Conservation (phyloP, 257 asterid species). For the Forsythia suspensa region DNA sequence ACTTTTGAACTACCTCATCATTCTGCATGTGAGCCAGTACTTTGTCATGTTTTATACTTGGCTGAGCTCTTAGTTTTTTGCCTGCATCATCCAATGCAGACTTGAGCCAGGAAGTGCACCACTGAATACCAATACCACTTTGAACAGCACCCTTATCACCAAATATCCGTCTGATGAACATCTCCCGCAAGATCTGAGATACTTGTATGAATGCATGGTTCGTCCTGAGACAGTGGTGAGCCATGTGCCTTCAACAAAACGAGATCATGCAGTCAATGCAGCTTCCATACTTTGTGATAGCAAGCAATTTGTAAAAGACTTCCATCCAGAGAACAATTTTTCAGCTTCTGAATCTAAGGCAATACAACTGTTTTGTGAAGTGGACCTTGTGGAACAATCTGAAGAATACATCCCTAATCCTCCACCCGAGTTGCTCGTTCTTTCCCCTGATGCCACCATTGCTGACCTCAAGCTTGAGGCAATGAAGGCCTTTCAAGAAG, state of each 20-base stretch:
- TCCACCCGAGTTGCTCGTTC: constrained; percentile 73
- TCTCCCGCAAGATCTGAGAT: constrained; percentile 65
- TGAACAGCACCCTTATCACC: constrained; percentile 21
- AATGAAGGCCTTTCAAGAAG: constrained; percentile 75
- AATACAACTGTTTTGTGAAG: constrained; percentile 71
- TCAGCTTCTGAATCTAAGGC: constrained; percentile 36
- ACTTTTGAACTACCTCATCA: not conserved
- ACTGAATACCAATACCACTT: constrained; percentile 22
- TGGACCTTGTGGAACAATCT: constrained; percentile 62
- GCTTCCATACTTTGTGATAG: constrained; percentile 73
- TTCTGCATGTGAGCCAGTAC: not conserved
- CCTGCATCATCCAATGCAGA: constrained; percentile 37
- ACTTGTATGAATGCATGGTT: constrained; percentile 69
- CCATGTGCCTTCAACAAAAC: constrained; percentile 42
- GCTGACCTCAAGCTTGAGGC: constrained; percentile 87
- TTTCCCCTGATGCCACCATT: constrained; percentile 72
- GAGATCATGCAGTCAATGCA: constrained; percentile 44
- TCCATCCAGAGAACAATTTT: constrained; percentile 47
- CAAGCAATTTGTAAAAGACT: constrained; percentile 88
- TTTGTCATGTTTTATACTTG: not conserved
- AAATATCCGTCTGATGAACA: constrained; percentile 63
- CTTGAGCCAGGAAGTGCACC: constrained; percentile 69
- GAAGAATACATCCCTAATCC: constrained; percentile 53
- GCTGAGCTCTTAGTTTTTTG: not conserved
- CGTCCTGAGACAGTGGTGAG: constrained; percentile 58